These are phyloP conservation scores for Picochlorum sp. DNA, from an alignment of 139 green algal species.

Conservation along the genomic window DNA sequence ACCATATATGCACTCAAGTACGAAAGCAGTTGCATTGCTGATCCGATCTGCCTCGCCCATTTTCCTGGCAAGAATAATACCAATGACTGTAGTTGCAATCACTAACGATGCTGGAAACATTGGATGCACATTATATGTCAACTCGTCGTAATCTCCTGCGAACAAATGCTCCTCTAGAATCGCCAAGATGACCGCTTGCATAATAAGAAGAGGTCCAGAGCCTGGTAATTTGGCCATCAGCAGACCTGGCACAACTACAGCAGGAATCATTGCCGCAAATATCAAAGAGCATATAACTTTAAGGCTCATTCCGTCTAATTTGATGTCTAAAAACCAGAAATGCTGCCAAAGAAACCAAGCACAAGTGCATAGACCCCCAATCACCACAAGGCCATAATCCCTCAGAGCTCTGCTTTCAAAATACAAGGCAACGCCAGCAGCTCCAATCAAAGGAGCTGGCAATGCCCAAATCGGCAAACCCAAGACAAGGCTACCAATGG, in stretches of 20 bases:
- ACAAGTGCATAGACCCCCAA: conserved; percentile 30
- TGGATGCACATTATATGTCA: conserved; percentile 30
- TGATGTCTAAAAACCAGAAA: conserved; percentile 76
- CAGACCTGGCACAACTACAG: conserved; percentile 67
- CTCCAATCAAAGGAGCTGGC: conserved; percentile 68
- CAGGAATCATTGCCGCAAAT: conserved; percentile 51
- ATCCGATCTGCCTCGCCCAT: conserved; percentile 17
- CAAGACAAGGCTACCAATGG: conserved; percentile 46
- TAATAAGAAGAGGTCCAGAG: conserved; percentile 23
- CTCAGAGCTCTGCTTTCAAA: conserved; percentile 56
- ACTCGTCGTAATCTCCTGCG: conserved; percentile 38
- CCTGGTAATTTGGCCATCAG: conserved; percentile 9
- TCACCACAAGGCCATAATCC: conserved; percentile 76
- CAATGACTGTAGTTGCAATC: conserved; percentile 64
- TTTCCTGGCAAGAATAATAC: conserved; percentile 38
- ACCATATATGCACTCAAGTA: conserved; percentile 59
- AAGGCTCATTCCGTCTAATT: conserved; percentile 51
- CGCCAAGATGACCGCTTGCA: conserved; percentile 59
- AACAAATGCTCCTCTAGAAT: conserved; percentile 69
- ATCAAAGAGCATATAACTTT: conserved; percentile 59
- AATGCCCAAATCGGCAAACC: conserved; percentile 70
- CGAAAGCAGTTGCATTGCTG: conserved; percentile 14
- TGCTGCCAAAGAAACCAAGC: conserved; percentile 67
- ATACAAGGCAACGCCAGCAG: conserved; percentile 75
- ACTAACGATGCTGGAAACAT: conserved; percentile 86